Evolutionary conservation across 1,139 yeast genomes (phyloP), one percentile per base, ranked within the genome.

Genomic region (Sugiyamaella novakii): DNA sequence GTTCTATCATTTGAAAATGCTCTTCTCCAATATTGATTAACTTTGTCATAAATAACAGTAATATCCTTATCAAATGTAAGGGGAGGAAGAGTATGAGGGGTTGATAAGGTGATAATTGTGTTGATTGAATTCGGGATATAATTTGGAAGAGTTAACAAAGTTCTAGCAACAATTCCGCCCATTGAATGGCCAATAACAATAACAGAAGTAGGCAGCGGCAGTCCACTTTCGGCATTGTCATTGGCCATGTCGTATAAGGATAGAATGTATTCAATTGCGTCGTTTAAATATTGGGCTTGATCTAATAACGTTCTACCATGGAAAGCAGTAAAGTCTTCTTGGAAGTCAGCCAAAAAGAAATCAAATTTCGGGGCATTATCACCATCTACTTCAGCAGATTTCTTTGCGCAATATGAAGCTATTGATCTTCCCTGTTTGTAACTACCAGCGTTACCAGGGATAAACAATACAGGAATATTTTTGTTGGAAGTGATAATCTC

Each of bases 371-470:
- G 51, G 19, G 51, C 38, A 17, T 33, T 28, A 22, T 44, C 46
- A 12, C 45, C 42, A 3, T 39, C 30, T 11, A 46, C 45, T 46
- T 43, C 57, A 84, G 75, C 15, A 86, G 88, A 1, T 91, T 80
- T 35, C 65, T 69, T 1, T 85, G 89, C 61, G 45, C 62, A 59
- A 58, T 62, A 51, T 1, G 97, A 82, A 0, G 98, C 98, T n/a
- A 94, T 78, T 1, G 96, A 86, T 49, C 98, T 73, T 7, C 81
- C 95, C 67, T 94, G 99, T 57, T 82, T 79, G 66, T 81, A 89
- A 56, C 95, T 85, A 1, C 99, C 98, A 0, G 98, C 98, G 64
- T 94, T 94, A 0, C 99, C 99, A 0, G 98, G 98, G 33, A 94
- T 85, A 63, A 94, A 94, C 17, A 94, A 70, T 1, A 87, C 88